Percentiles rank a stretch among this genome's conserved stretches.
Evolutionary conservation across 805 yeast species (phyloP).

Genomic region (Diddensiella santjacobensis): DNA sequence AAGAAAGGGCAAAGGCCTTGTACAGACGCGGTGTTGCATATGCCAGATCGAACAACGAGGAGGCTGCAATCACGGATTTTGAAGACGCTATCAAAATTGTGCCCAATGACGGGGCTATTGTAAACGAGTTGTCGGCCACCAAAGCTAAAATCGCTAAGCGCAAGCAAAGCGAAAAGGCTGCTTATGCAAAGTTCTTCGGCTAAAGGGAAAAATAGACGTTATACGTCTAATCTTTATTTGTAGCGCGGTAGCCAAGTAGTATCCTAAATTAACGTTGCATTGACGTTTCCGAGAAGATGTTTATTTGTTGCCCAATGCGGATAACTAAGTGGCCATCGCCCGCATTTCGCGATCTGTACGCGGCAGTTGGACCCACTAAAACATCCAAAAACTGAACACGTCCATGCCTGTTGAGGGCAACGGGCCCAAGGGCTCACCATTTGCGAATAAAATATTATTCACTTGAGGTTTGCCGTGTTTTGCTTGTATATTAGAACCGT

Average conservation of each 20-base stretch:
- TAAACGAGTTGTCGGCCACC: constrained; percentile 59
- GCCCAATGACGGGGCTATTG: constrained; percentile 70
- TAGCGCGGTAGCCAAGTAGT: too few relatives aligned
- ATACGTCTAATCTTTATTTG: too few relatives aligned
- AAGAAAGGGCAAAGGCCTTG: constrained; percentile 76
- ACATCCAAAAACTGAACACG: background rate
- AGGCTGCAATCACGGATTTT: constrained; percentile 62
- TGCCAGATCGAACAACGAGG: constrained; percentile 59
- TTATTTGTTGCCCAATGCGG: background rate
- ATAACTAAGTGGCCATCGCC: background rate
- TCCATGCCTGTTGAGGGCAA: background rate
- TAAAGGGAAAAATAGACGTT: too few relatives aligned
- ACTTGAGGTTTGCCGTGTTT: background rate
- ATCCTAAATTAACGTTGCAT: too few relatives aligned
- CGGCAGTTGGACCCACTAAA: background rate
- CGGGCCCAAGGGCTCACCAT: background rate
- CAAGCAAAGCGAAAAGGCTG: constrained; percentile 42
- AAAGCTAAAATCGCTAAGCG: constrained; percentile 49
- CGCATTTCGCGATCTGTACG: background rate
- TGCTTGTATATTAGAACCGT: background rate
- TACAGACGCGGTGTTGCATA: constrained; percentile 83
- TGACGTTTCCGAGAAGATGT: too few relatives aligned
- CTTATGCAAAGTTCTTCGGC: constrained; percentile 39
- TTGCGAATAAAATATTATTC: too few relatives aligned
- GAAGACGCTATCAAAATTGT: constrained; percentile 59